Evolutionary conservation across 441 rosid genomes (phyloP), one percentile per base, ranked within the genome.

Genomic region (Francoa sonchifolia): DNA sequence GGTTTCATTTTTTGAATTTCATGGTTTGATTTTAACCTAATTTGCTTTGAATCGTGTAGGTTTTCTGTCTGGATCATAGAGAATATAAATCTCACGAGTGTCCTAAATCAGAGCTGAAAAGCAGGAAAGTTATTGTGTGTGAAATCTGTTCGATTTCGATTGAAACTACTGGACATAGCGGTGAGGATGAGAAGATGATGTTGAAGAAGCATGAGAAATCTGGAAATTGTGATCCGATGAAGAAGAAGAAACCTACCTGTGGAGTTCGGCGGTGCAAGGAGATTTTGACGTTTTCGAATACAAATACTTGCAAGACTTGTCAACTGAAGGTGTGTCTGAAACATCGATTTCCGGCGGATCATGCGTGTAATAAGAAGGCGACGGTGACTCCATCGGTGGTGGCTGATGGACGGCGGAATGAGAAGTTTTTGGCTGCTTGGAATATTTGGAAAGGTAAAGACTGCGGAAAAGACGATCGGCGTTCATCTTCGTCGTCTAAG

Each of bases 291-390:
- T 80, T 78, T 43, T 73, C 87, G 2, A 88, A 88, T 39, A 68
- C 82, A 0, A 49, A 50, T 17, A 57, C 73, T 15, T 89, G 95
- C 74, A 79, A 84, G 50, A 66, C 67, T 49, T 84, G 95, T 47
- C 65, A 63, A 6, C 39, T 77, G 40, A 76, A 68, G 67, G 77
- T 79, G 33, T 89, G 94, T 34, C 65, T 89, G 37, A 71, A 66
- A 46, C 95, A 89, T 23, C 45, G 95, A 59, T 84, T 81, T 44
- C 90, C 88, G 0, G 63, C 75, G 2, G 94, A 79, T 26, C 95
- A 88, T 47, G 54, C 51, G 6, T 79, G 95, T 67, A 55, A 40
- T 29, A 41, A 21, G 44, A 20, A 29, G 39, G 3, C 47, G 8
- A 0, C 57, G 8, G 47, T 53, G 1, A 19, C 46, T 0, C 22